Base-by-base conservation (phyloP, 768 basidiomycete species). In the Cystofilobasidium ferigula region DNA sequence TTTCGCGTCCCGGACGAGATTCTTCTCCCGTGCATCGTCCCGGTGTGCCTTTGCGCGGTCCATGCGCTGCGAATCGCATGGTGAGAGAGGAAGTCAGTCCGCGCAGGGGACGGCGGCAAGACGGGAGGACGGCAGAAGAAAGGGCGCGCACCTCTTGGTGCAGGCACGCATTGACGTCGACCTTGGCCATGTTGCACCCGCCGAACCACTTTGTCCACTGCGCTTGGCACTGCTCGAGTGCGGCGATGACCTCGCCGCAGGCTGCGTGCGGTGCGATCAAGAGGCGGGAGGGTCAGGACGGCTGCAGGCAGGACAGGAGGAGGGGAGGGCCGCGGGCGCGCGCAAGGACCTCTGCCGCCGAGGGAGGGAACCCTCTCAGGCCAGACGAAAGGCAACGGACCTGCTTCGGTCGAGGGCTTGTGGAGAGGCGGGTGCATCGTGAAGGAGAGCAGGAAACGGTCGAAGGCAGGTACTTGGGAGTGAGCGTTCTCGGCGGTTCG, bases 1-100 rank as follows among this genome's bases (percentile, higher is more conserved):
- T 60, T 71, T 65, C 30, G 72, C 72, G 18, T 71, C 72, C n/a
- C 71, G 71, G 40, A 40, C 38, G n/a, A 71, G 36, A 8, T 71
- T 71, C 28, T 70, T 69, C 38, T 69, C 51, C 2, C 30, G 26
- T 1, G 28, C 30, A 6, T 54, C 51, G 28, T 54, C 30, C 18
- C 28, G 26, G 30, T 54, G 51, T 12, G 28, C 51, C 51, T 54
- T 54, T 54, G 51, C 51, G 7, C 51, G 51, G 51, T 26, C 51
- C 3, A 20, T 18, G 28, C 51, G 26, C 51, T 54, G 30, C 6
- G 10, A 9, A 16, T 9, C 13, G 20, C 45, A 24, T 2, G 14
- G 30, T 32, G 30, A 32, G 14, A 32, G 51, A 54, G 13, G 22
- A 32, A 32, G 30, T n/a, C n/a, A 3, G 26, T 54, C 51, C 28